Conservation (phyloP, 495 filamentous ascomycete genomes). For the Trichoderma parareesei region DNA sequence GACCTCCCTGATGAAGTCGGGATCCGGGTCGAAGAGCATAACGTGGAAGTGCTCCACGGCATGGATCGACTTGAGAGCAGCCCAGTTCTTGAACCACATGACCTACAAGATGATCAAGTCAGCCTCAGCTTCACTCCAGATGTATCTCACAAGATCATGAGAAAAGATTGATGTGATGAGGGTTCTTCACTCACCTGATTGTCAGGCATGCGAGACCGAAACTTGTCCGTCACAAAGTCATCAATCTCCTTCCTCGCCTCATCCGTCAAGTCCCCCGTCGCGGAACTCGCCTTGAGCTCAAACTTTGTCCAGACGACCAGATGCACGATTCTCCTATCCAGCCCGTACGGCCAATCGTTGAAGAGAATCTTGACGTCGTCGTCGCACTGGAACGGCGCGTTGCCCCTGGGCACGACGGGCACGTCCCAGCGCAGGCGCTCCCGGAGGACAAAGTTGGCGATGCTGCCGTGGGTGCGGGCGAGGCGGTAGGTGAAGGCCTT, state of each 20-base stretch:
- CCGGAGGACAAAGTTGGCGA: slow-evolving; percentile 65
- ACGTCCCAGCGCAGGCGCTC: slow-evolving; percentile 56
- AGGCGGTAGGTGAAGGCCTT: slow-evolving; percentile 55
- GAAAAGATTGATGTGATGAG: not conserved
- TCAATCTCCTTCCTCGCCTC: slow-evolving; percentile 57
- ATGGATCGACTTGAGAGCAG: slow-evolving; percentile 66
- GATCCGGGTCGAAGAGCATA: slow-evolving; percentile 71
- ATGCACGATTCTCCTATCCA: slow-evolving; percentile 68
- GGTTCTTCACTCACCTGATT: slow-evolving; percentile 31
- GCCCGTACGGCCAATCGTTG: slow-evolving; percentile 89
- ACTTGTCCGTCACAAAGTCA: slow-evolving; percentile 55
- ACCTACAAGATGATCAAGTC: slow-evolving; percentile 38
- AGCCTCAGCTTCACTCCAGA: not conserved
- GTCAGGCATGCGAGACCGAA: slow-evolving; percentile 36
- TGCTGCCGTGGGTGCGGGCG: slow-evolving; percentile 55
- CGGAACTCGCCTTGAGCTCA: slow-evolving; percentile 50
- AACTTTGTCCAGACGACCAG: slow-evolving; percentile 92
- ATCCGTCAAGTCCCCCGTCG: slow-evolving; percentile 57
- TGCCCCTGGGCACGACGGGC: slow-evolving; percentile 27
- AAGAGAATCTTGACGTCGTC: slow-evolving; percentile 68
- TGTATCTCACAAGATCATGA: not conserved
- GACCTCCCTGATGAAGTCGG: slow-evolving; percentile 58
- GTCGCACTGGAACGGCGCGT: slow-evolving; percentile 31
- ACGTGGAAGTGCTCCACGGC: slow-evolving; percentile 95
- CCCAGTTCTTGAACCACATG: slow-evolving; percentile 90